A percentile compares a stretch with the other conserved stretches of the same genome.
These are phyloP conservation scores for Haberlea rhodopensis DNA, from an alignment of 257 asterid species.

Conservation along the genomic window DNA sequence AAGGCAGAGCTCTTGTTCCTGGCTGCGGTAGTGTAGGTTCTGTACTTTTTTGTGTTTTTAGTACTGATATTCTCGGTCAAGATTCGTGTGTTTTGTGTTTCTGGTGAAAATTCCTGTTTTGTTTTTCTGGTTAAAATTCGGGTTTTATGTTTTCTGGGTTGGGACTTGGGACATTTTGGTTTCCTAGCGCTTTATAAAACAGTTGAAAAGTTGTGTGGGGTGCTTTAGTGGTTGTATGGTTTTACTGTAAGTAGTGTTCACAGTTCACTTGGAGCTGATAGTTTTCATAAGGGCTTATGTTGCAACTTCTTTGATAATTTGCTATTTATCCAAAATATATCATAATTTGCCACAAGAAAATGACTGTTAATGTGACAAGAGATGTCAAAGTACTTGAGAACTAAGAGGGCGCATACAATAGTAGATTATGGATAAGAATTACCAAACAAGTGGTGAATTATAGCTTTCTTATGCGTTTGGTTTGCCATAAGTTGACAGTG, in stretches of 20 bases:
- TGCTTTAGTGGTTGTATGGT: neutral
- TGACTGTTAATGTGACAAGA: too few species aligned
- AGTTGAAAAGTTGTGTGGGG: too few species aligned
- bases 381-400: neutral
- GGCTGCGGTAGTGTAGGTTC: slow-evolving; percentile 84
- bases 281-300: neutral
- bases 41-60: neutral
- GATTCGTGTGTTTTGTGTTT: too few species aligned
- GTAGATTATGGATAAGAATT: neutral
- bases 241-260: too few species aligned
- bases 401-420: neutral
- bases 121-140: too few species aligned
- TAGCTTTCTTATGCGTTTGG: neutral
- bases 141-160: neutral
- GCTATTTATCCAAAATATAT: too few species aligned
- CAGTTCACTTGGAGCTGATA: neutral
- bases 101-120: too few species aligned
- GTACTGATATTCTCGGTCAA: neutral
- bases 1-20: slow-evolving; percentile 78
- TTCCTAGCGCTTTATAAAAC: too few species aligned
- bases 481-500: neutral
- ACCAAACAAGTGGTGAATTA: neutral
- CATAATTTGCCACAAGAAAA: too few species aligned
- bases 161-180: too few species aligned
- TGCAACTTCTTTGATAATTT: neutral